phyloP scores from a whole-genome alignment of 1,284 basidiomycete genomes.

The Moniliella sp. region DNA sequence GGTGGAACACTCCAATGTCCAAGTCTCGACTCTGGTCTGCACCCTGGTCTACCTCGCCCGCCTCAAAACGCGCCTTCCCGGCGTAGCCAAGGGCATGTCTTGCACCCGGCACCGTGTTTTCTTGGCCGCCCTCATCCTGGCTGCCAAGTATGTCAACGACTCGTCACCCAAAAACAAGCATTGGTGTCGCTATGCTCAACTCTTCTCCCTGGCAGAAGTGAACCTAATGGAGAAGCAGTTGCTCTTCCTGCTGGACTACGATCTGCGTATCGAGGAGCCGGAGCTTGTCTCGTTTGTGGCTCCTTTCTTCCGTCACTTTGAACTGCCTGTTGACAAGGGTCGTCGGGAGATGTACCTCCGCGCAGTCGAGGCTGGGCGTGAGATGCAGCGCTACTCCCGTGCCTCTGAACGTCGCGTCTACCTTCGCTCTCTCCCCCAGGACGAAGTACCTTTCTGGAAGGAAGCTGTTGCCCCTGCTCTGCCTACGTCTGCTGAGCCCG shows the following conservation, averaged over 20 bases:
- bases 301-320: slow-evolving; percentile 30
- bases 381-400: slow-evolving; percentile 27
- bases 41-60: slow-evolving; percentile 84
- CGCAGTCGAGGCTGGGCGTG: slow-evolving; percentile 26
- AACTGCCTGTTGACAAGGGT: slow-evolving; percentile 23
- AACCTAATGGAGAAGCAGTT: slow-evolving; percentile 85
- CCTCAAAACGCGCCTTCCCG: slow-evolving; percentile 55
- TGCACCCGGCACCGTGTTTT: slow-evolving; percentile 87
- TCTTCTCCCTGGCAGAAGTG: slow-evolving; percentile 46
- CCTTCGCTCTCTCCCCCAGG: too few species aligned
- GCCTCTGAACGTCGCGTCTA: slow-evolving; percentile 25
- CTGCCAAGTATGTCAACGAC: slow-evolving; percentile 93
- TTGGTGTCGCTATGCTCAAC: slow-evolving; percentile 46
- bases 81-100: slow-evolving; percentile 61
- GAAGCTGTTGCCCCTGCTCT: too few species aligned
- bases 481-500: too few species aligned
- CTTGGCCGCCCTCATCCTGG: slow-evolving; percentile 78
- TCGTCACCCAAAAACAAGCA: slow-evolving; percentile 68
- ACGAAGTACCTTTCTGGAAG: too few species aligned
- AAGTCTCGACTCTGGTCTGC: slow-evolving; percentile 69
- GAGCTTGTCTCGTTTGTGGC: slow-evolving; percentile 27
- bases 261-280: slow-evolving; percentile 31
- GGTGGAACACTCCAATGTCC: slow-evolving; percentile 65
- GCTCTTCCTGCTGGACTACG: slow-evolving; percentile 33
- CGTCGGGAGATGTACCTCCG: slow-evolving; percentile 30